Percentiles rank a stretch among this genome's conserved stretches.
phyloP scores from a whole-genome alignment of 768 basidiomycete species.

The Serendipita sp. region DNA sequence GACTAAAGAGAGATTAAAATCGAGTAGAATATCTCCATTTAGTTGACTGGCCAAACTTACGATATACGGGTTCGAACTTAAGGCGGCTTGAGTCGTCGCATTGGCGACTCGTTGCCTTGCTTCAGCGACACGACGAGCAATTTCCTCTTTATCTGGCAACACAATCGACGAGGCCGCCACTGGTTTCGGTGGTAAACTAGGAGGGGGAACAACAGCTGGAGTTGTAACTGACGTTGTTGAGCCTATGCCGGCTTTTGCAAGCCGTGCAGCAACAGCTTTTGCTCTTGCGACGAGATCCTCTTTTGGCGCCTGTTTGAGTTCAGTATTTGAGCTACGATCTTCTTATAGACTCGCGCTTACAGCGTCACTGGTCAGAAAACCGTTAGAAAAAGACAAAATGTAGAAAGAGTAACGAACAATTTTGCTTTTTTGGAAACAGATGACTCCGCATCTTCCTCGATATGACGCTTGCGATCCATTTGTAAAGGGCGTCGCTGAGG shows the following conservation, averaged over 20 bases:
- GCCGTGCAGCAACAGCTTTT: neutral
- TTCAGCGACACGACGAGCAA: conserved; percentile 62
- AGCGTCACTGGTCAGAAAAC: no score
- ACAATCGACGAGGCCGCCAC: neutral
- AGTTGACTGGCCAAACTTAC: conserved; percentile 27
- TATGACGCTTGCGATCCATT: neutral
- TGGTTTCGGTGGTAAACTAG: conserved; percentile 5
- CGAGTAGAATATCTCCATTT: neutral
- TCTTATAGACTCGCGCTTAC: no score
- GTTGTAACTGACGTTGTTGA: neutral
- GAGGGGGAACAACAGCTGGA: neutral
- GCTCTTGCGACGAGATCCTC: neutral
- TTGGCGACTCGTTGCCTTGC: conserved; percentile 75
- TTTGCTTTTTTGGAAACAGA: neutral
- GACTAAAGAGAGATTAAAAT: conserved; percentile 24
- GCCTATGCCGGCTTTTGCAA: neutral
- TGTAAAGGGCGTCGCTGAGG: no score
- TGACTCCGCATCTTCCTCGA: neutral
- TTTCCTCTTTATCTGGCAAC: conserved; percentile 35
- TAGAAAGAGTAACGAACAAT: neutral
- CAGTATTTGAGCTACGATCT: no score
- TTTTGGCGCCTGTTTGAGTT: no score
- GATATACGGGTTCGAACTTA: conserved; percentile 81
- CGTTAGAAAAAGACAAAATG: neutral
- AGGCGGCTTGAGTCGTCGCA: conserved; percentile 56